These are phyloP conservation scores for Pulchroboletus neoregius DNA, from an alignment of 1,284 basidiomycete species.

Conservation along the genomic window DNA sequence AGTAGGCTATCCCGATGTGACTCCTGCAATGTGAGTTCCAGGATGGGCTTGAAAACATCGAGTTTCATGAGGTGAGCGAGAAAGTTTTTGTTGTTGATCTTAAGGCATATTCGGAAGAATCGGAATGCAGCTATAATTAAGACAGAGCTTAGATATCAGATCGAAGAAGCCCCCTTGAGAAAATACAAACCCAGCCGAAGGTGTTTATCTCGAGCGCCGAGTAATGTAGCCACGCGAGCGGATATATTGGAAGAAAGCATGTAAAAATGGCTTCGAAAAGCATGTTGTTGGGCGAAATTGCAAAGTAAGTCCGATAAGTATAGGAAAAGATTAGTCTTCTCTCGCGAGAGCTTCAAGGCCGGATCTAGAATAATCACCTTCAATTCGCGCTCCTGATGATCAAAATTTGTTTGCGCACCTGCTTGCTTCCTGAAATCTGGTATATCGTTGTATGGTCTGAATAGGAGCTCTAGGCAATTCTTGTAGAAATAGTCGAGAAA, in stretches of 20 bases:
- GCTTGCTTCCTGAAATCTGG: constrained; percentile 68
- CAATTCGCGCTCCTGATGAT: neutral
- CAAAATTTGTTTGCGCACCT: constrained; percentile 40
- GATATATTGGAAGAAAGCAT: constrained; percentile 79
- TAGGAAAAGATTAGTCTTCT: constrained; percentile 73
- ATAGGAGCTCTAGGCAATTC: constrained; percentile 67
- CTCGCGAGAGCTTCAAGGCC: constrained; percentile 55
- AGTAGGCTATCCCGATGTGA: constrained; percentile 87
- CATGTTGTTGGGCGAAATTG: constrained; percentile 85
- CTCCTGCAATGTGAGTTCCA: constrained; percentile 80
- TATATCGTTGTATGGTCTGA: constrained; percentile 76
- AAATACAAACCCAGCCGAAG: constrained; percentile 72
- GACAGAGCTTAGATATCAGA: constrained; percentile 14
- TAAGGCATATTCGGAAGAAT: constrained; percentile 85
- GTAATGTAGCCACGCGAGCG: constrained; percentile 69
- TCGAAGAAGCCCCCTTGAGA: constrained; percentile 1
- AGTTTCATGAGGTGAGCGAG: constrained; percentile 83
- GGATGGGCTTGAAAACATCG: constrained; percentile 78
- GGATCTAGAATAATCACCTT: constrained; percentile 39
- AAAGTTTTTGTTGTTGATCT: constrained; percentile 83
- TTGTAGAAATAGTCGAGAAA: constrained; percentile 94
- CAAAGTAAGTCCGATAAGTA: constrained; percentile 89
- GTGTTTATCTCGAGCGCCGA: constrained; percentile 86
- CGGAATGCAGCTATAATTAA: constrained; percentile 72
- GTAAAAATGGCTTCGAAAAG: constrained; percentile 88